Evolutionary conservation across 2,329 filamentous ascomycete genomes (phyloP).

Genomic region (Aureobasidium melanogenum): DNA sequence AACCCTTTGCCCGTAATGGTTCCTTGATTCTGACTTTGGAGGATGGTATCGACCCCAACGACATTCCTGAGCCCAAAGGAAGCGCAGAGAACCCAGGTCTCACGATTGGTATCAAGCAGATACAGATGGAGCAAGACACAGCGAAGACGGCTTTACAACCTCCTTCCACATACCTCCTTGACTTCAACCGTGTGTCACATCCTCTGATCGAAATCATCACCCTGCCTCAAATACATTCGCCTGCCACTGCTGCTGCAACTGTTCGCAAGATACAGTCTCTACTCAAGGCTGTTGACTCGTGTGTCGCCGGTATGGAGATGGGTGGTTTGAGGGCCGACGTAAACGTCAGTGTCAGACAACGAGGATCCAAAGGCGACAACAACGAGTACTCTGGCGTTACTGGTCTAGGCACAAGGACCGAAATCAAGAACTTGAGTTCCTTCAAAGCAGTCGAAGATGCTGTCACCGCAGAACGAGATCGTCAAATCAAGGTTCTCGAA

Average conservation of each 20-base stretch:
- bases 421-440: constrained; percentile 95
- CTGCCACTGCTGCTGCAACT: constrained; percentile 76
- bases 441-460: constrained; percentile 94
- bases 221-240: constrained; percentile 76
- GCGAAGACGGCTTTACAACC: constrained; percentile 83
- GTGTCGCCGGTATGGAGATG: constrained; percentile 84
- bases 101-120: constrained; percentile 75
- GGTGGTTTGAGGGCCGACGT: constrained; percentile 89
- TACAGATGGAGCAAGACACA: constrained; percentile 97
- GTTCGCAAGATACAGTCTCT: constrained; percentile 82
- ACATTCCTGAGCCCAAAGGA: constrained; percentile 52
- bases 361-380: constrained; percentile 29
- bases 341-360: constrained; percentile 75
- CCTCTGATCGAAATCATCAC: constrained; percentile 95
- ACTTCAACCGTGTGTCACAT: constrained; percentile 87
- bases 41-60: constrained; percentile 70
- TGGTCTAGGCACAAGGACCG: constrained; percentile 74
- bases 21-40: constrained; percentile 59
- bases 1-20: constrained; percentile 61
- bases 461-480: constrained; percentile 79
- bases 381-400: constrained; percentile 49
- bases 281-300: constrained; percentile 71
- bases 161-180: constrained; percentile 65
- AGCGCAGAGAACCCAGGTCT: constrained; percentile 33
- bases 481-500: constrained; percentile 76